Percentiles rank a stretch among this genome's conserved stretches.
Conservation (phyloP, 2,329 filamentous ascomycete genomes). For the Fusarium sp. region DNA sequence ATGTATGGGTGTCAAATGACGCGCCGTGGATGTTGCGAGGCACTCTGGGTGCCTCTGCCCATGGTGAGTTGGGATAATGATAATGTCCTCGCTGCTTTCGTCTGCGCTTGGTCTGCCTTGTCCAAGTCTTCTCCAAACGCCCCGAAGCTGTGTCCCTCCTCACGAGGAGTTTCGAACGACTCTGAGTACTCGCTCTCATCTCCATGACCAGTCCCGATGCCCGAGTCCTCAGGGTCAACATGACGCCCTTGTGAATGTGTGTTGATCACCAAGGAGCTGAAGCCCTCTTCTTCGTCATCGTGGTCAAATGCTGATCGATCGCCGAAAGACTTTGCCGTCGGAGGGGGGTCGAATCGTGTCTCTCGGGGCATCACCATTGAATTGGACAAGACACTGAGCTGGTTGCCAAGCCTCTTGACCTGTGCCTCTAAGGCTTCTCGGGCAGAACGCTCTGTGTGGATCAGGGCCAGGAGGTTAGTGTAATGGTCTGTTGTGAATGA, state of each 20-base stretch:
- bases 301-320: conserved; percentile 54
- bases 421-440: conserved; percentile 64
- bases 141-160: conserved; percentile 54
- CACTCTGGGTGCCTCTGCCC: conserved; percentile 37
- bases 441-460: conserved; percentile 64
- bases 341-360: conserved; percentile 44
- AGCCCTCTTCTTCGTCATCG: conserved; percentile 53
- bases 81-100: conserved; percentile 68
- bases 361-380: conserved; percentile 37
- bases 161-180: conserved; percentile 60
- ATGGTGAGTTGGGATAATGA: conserved; percentile 68
- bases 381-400: conserved; percentile 58
- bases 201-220: conserved; percentile 48
- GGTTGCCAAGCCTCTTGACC: conserved; percentile 61
- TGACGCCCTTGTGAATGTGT: conserved; percentile 31
- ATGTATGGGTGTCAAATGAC: conserved; percentile 34
- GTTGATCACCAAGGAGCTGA: conserved; percentile 30
- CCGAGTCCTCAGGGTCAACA: conserved; percentile 49
- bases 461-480: conserved; percentile 58
- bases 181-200: conserved; percentile 57
- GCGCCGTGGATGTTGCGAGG: conserved; percentile 38
- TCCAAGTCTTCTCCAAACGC: conserved; percentile 55
- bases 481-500: conserved; percentile 57
- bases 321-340: conserved; percentile 49
- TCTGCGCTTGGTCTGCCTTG: conserved; percentile 51